Base-by-base conservation (phyloP, 2,329 filamentous ascomycete species). In the Sarocladiaceae sp. region DNA sequence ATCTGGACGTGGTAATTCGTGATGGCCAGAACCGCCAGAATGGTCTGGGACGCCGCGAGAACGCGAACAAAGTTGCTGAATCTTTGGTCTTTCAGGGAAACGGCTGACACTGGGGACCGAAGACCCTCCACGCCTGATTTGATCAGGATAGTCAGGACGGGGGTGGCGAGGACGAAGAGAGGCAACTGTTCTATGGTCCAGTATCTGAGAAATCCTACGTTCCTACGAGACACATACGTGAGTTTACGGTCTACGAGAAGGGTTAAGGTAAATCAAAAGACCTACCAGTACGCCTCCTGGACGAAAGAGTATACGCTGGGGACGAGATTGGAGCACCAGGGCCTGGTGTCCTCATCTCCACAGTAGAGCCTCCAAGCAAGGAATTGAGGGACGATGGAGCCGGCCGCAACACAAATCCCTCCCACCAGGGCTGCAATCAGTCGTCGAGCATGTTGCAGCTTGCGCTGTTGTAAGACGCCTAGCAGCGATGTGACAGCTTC, bases 291-390 rank as follows among this genome's bases (percentile, higher is more conserved):
- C 55, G 86, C 72, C 35, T 74, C 73, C 60, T 98, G 93, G 2
- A 97, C 91, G 70, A 85, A 97, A 0, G 80, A 75, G 64, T 95
- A 97, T 48, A 98, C 90, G 60, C 88, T 95, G 3, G 93, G 93
- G 11, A 90, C 50, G n/a, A 66, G 60, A 15, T 69, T 72, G 16
- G 63, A 59, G 61, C 93, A 98, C 93, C 93, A 98, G 3, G 80
- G 76, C 46, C 86, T 69, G 44, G 68, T 48, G 12, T 43, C 19
- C 10, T 44, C 33, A 20, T 49, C 46, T 29, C 52, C 48, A 55
- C 88, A 95, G 61, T 83, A 96, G 32, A 78, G 74, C 42, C 62
- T 60, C 63, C 88, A 96, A 2, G 90, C 90, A 27, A 85, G 54
- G 39, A 73, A 68, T 59, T 98, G 93, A 6, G 93, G 91, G 0